These are phyloP conservation scores for Wickerhamomyces hampshirensis DNA, from an alignment of 805 yeast genomes.

Conservation along the genomic window DNA sequence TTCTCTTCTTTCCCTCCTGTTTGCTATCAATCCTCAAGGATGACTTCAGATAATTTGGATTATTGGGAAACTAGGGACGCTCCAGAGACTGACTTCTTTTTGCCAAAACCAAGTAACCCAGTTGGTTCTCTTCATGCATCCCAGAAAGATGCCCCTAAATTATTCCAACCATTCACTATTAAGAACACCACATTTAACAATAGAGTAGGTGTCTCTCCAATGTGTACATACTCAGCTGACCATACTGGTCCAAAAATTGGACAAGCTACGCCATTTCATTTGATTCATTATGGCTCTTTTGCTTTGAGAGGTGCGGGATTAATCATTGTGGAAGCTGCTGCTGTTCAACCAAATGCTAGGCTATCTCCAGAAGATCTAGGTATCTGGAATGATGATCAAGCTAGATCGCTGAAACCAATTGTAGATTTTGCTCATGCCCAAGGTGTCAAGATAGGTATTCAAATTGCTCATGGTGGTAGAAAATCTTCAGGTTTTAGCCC, in stretches of 20 bases:
- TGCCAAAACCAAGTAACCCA: slow-evolving; percentile 10
- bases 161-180: slow-evolving; percentile 19
- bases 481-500: slow-evolving; percentile 35
- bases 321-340: slow-evolving; percentile 41
- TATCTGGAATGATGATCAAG: slow-evolving; percentile 46
- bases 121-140: slow-evolving; percentile 10
- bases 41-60: background rate
- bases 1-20: no score
- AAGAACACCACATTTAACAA: slow-evolving; percentile 32
- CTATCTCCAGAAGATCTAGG: slow-evolving; percentile 44
- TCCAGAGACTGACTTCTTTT: slow-evolving; percentile 4
- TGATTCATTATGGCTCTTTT: slow-evolving; percentile 43
- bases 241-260: slow-evolving; percentile 27
- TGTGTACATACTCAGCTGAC: slow-evolving; percentile 46
- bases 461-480: slow-evolving; percentile 53
- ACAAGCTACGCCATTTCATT: slow-evolving; percentile 41
- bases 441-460: slow-evolving; percentile 44
- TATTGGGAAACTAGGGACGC: slow-evolving; percentile 6
- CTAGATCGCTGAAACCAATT: slow-evolving; percentile 32
- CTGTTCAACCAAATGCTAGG: slow-evolving; percentile 37
- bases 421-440: slow-evolving; percentile 44
- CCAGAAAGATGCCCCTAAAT: slow-evolving; percentile 11
- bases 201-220: slow-evolving; percentile 52
- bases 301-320: slow-evolving; percentile 47
- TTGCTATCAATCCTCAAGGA: no score